Conservation (phyloP, 345 rosid genomes). For the Moricandia arvensis region DNA sequence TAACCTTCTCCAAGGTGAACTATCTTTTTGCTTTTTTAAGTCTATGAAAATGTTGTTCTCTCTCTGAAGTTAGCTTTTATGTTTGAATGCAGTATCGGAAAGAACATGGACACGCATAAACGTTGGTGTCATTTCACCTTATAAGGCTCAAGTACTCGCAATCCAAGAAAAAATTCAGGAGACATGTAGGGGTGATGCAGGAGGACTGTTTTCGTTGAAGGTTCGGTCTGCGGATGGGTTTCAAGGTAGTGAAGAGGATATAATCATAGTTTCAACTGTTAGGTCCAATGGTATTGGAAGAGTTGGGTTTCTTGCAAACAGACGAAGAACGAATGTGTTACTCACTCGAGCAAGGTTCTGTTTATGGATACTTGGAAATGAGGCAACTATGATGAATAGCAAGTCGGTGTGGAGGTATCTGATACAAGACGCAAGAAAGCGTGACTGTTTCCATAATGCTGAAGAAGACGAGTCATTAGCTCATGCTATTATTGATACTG, state of each 20-base stretch:
- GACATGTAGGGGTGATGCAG: conserved; percentile 15
- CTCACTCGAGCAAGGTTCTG: conserved; percentile 47
- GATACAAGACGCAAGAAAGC: conserved; percentile 36
- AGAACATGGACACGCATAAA: conserved; percentile 24
- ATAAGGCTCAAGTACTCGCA: conserved; percentile 45
- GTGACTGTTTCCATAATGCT: conserved; percentile 37
- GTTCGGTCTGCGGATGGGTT: conserved; percentile 48
- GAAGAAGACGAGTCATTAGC: conserved; percentile 36
- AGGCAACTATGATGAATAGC: conserved; percentile 35
- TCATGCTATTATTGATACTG: conserved; percentile 8
- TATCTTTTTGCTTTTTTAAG: neutral
- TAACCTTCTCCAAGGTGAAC: conserved; percentile 41
- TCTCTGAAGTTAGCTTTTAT: neutral
- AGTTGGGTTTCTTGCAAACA: conserved; percentile 41
- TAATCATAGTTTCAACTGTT: conserved; percentile 50
- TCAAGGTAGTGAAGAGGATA: conserved; percentile 54
- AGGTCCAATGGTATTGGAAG: conserved; percentile 38
- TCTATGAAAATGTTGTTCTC: no score
- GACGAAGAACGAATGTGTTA: conserved; percentile 36
- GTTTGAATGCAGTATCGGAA: conserved; percentile 23
- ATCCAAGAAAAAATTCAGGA: conserved; percentile 42
- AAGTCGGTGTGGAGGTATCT: conserved; percentile 42
- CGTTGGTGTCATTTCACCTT: conserved; percentile 50
- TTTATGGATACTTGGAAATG: conserved; percentile 53
- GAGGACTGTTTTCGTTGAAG: conserved; percentile 33